Base-by-base conservation (phyloP, 2,329 filamentous ascomycete species). In the Trichoderma atroviride region DNA sequence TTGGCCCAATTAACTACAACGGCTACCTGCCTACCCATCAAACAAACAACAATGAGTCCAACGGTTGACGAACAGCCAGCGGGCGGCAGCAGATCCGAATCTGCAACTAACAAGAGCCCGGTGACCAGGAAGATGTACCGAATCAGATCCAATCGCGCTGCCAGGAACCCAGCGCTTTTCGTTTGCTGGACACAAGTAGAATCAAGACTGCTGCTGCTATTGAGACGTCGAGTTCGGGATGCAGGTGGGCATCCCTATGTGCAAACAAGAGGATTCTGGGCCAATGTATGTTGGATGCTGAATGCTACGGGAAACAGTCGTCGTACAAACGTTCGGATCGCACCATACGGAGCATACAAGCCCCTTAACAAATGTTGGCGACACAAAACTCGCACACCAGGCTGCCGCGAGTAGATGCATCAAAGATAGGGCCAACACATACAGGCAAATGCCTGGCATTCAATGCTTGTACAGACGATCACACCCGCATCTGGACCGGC, bases 61-160 rank as follows among this genome's bases (percentile, higher is more conserved):
- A 16, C 40, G 40, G 40, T 29, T n/a, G 16, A 31, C 7, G n/a
- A 40, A 27, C 35, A 10, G 22, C 33, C 57, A 63, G 22, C 57
- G 57, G 33, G 22, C 35, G 57, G 57, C 57, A 40, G n/a, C 57
- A 59, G 57, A 59, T 59, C 57, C 22, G 57, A 40, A 43, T 43
- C 57, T 59, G 57, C 35, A 24, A n/a, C 56, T 58, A 35, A 35
- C 22, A 58, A 40, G 22, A 37, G 14, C 31, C 31, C 29, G 53
- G 53, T 29, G 6, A n/a, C 31, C n/a, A 59, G 14, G 11, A 13
- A 14, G 35, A 40, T 14, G 10, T 13, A 14, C 35, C 29, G 2
- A 16, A 31, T 31, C 58, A 61, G 16, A 50, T 52, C 27, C 37
- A 27, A 56, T 35, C 37, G 37, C 43, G 33, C 37, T 57, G 19